Evolutionary conservation across 2,329 filamentous ascomycete genomes (phyloP).

Genomic region (Colletotrichum coccodes): DNA sequence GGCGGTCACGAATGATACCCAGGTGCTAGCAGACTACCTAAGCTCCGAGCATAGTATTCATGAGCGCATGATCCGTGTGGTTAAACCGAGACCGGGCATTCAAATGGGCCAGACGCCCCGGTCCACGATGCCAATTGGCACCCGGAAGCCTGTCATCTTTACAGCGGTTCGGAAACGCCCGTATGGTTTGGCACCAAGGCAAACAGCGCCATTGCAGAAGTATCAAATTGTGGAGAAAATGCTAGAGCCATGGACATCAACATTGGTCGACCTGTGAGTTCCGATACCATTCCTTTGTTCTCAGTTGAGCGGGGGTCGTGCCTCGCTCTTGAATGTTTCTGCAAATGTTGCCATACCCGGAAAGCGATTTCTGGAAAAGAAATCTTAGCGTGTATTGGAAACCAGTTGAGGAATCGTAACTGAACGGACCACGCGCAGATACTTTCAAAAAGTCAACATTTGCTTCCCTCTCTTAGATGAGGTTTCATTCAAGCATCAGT

Average conservation of each 20-base stretch:
- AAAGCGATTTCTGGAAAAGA: neutral
- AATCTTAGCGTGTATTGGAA: too few relatives aligned
- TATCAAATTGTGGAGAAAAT: conserved; percentile 68
- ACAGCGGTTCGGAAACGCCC: conserved; percentile 58
- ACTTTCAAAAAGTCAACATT: conserved; percentile 65
- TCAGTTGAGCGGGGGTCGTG: too few relatives aligned
- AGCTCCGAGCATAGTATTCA: conserved; percentile 42
- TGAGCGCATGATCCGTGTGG: conserved; percentile 40
- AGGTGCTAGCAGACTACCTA: conserved; percentile 69
- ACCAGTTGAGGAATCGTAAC: neutral
- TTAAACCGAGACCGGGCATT: conserved; percentile 15
- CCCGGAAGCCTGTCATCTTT: conserved; percentile 52
- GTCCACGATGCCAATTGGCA: conserved; percentile 13
- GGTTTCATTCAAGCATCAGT: conserved; percentile 60
- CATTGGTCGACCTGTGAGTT: conserved; percentile 59
- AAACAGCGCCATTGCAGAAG: conserved; percentile 54
- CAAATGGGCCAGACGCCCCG: conserved; percentile 11
- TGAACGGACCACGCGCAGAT: conserved; percentile 46
- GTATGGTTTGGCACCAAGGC: conserved; percentile 49
- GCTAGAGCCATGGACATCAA: conserved; percentile 62
- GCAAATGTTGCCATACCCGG: neutral
- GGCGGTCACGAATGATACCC: conserved; percentile 67
- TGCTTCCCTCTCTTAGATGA: conserved; percentile 71
- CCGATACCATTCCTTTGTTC: neutral
- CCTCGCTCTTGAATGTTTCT: neutral